These are phyloP conservation scores for Aspergillus indologenus DNA, from an alignment of 495 filamentous ascomycete species.

Conservation along the genomic window DNA sequence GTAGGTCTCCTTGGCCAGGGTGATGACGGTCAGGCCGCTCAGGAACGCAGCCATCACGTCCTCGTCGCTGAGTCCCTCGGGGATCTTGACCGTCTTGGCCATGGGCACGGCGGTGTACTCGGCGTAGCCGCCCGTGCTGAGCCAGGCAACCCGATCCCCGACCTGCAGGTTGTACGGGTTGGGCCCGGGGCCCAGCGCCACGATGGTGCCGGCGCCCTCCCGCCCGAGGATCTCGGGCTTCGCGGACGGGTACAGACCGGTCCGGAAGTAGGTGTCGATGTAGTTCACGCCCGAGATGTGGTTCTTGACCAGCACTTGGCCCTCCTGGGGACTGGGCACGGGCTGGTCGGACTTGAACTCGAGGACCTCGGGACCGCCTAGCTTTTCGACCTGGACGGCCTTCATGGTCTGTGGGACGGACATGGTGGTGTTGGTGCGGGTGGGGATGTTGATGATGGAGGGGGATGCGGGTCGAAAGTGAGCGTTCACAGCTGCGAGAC, in stretches of 20 bases:
- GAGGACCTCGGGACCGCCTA: conserved; percentile 76
- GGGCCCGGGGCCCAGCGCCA: conserved; percentile 47
- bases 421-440: conserved; percentile 27
- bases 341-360: conserved; percentile 71
- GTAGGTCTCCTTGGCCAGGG: conserved; percentile 75
- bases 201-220: conserved; percentile 69
- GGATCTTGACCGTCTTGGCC: conserved; percentile 58
- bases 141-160: conserved; percentile 68
- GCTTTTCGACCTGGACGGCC: conserved; percentile 69
- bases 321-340: conserved; percentile 66
- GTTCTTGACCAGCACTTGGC: conserved; percentile 81
- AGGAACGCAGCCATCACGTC: conserved; percentile 67
- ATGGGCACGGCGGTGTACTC: conserved; percentile 68
- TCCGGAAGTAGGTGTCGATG: conserved; percentile 87
- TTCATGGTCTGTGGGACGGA: conserved; percentile 67
- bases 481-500: conserved; percentile 22
- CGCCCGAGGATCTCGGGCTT: conserved; percentile 81
- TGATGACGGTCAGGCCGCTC: conserved; percentile 84
- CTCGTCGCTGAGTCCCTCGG: conserved; percentile 56
- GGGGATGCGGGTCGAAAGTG: conserved; percentile 17
- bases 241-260: conserved; percentile 74
- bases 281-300: conserved; percentile 84
- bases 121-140: conserved; percentile 64
- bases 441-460: conserved; percentile 1
- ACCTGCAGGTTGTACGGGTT: conserved; percentile 49